Conservation (phyloP, 306 rosid species). For the Quercus alba region DNA sequence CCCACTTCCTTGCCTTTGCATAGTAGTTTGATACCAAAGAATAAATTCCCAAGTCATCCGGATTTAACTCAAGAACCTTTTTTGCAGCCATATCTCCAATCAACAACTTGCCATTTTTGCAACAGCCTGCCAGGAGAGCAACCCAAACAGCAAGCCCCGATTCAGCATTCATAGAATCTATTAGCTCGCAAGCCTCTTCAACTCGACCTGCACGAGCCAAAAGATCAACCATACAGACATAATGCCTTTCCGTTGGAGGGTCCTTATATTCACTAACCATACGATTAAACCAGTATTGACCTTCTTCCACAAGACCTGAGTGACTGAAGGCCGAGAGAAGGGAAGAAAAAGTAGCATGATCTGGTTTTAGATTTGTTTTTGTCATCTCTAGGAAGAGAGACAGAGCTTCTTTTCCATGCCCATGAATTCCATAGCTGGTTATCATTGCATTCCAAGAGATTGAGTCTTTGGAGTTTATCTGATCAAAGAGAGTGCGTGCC, state of each 20-base stretch:
- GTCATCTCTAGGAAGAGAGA: slow-evolving; percentile 22
- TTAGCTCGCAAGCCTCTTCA: slow-evolving; percentile 11
- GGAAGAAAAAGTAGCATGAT: slow-evolving; percentile 24
- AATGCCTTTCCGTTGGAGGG: slow-evolving; percentile 13
- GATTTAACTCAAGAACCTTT: slow-evolving; percentile 30
- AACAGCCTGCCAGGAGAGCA: slow-evolving; percentile 18
- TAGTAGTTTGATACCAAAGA: slow-evolving; percentile 40
- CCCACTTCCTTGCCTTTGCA: slow-evolving; percentile 12
- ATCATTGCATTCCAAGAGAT: slow-evolving; percentile 31
- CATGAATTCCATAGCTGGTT: slow-evolving; percentile 18
- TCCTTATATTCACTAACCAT: slow-evolving; percentile 6
- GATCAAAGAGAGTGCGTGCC: slow-evolving; percentile 23
- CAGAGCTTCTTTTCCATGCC: slow-evolving; percentile 6
- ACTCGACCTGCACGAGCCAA: slow-evolving; percentile 18
- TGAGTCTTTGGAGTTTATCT: slow-evolving; percentile 5
- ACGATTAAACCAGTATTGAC: slow-evolving; percentile 3
- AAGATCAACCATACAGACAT: slow-evolving; percentile 25
- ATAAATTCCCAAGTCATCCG: slow-evolving; percentile 32
- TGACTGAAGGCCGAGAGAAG: slow-evolving; percentile 35
- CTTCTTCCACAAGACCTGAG: slow-evolving; percentile 19
- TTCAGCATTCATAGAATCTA: slow-evolving; percentile 10
- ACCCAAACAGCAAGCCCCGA: slow-evolving; percentile 19
- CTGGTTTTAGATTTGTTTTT: slow-evolving; percentile 1
- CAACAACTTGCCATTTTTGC: slow-evolving; percentile 5
- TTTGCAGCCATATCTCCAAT: slow-evolving; percentile 31